phyloP scores from a whole-genome alignment of 768 basidiomycete genomes.

The Crucibulum laeve region DNA sequence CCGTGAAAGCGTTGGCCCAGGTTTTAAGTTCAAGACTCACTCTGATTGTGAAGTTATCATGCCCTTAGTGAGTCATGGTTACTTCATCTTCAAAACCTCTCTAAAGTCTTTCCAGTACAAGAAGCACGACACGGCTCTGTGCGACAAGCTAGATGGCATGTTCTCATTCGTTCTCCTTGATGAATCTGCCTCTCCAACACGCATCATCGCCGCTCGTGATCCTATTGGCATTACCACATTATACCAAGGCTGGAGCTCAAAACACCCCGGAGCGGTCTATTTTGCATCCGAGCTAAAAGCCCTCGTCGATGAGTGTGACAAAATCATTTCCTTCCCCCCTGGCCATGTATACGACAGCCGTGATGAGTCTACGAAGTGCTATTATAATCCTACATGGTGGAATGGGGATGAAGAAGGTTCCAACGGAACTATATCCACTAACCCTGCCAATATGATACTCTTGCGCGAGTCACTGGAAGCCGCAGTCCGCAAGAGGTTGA shows the following conservation, averaged over 20 bases:
- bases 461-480: constrained; percentile 83
- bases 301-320: constrained; percentile 87
- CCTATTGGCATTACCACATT: constrained; percentile 98
- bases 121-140: constrained; percentile 74
- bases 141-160: constrained; percentile 90
- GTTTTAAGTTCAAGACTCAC: constrained; percentile 88
- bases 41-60: constrained; percentile 98
- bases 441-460: constrained; percentile 56
- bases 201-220: constrained; percentile 94
- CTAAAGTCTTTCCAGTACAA: constrained; percentile 55
- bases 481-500: constrained; percentile 90
- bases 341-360: constrained; percentile 93
- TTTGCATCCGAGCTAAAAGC: constrained; percentile 97
- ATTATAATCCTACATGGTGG: constrained; percentile 91
- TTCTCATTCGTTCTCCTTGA: constrained; percentile 97
- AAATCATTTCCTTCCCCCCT: constrained; percentile 93
- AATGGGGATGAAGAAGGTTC: constrained; percentile 67
- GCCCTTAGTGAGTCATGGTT: constrained; percentile 60
- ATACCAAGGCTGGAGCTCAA: constrained; percentile 92
- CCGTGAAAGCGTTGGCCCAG: constrained; percentile 57
- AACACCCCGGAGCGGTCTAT: constrained; percentile 75
- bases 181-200: constrained; percentile 83
- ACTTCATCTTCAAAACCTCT: not conserved
- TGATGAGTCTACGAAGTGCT: constrained; percentile 73
- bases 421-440: constrained; percentile 52